Evolutionary conservation across 208 protist species (phyloP).

Genomic region (Phytomonas sp.): DNA sequence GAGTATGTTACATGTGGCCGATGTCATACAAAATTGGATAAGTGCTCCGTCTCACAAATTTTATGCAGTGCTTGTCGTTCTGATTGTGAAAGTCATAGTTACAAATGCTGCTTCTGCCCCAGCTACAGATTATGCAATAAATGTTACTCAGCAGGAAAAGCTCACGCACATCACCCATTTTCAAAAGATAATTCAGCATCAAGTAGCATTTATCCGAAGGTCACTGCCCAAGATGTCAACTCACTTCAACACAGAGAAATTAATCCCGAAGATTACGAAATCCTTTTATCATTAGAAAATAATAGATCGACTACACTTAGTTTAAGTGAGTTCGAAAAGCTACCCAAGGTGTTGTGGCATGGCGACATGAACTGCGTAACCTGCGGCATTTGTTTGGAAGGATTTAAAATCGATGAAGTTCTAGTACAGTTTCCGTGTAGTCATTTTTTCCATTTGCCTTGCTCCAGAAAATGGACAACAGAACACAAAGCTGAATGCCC

Average conservation of each 20-base stretch:
- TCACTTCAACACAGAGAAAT: conserved; percentile 63
- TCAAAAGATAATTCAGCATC: neutral
- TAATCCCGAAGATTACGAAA: conserved; percentile 74
- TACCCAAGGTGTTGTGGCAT: conserved; percentile 10
- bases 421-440: conserved; percentile 58
- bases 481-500: conserved; percentile 51
- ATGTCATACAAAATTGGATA: conserved; percentile 9
- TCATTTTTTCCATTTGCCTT: conserved; percentile 62
- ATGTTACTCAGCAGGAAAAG: conserved; percentile 26
- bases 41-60: neutral
- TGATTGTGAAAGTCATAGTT: conserved; percentile 18
- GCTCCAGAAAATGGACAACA: conserved; percentile 60
- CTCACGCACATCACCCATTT: conserved; percentile 44
- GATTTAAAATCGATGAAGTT: conserved; percentile 19
- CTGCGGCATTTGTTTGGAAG: conserved; percentile 61
- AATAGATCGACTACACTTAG: conserved; percentile 23
- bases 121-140: conserved; percentile 27
- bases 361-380: conserved; percentile 11
- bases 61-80: conserved; percentile 15
- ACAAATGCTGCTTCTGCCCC: conserved; percentile 43
- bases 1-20: neutral
- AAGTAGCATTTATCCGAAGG: neutral
- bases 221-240: conserved; percentile 13
- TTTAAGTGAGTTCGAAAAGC: conserved; percentile 13
- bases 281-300: conserved; percentile 43